Percentiles rank a stretch among this genome's conserved stretches.
phyloP scores from a whole-genome alignment of 257 asterid species.

The Ilex aquifolium region DNA sequence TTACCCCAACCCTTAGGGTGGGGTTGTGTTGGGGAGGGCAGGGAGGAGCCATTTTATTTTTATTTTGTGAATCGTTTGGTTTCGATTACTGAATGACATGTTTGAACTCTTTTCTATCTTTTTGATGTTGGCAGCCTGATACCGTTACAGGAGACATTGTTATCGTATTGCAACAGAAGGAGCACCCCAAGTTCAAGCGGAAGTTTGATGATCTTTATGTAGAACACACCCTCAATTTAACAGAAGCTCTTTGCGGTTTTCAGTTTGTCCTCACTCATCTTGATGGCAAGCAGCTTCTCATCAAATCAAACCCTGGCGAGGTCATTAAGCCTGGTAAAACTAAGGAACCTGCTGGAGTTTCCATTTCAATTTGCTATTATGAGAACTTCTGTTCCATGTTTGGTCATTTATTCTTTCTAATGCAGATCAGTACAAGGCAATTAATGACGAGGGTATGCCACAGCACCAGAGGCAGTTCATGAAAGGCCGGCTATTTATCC shows the following conservation, averaged over 20 bases:
- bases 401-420: neutral
- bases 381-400: neutral
- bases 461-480: constrained; percentile 25
- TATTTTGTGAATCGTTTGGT: too few relatives aligned
- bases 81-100: neutral
- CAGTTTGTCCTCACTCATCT: constrained; percentile 30
- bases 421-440: constrained; percentile 36
- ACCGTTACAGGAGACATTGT: constrained; percentile 23
- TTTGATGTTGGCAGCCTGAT: constrained; percentile 31
- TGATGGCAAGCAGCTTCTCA: constrained; percentile 29
- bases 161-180: constrained; percentile 26
- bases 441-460: constrained; percentile 39
- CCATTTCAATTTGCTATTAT: too few relatives aligned
- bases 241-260: constrained; percentile 33
- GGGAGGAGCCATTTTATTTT: too few relatives aligned
- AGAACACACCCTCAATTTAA: constrained; percentile 27
- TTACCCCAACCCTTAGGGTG: too few relatives aligned
- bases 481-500: constrained; percentile 31
- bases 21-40: too few relatives aligned
- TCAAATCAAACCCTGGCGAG: constrained; percentile 32
- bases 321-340: constrained; percentile 30
- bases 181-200: constrained; percentile 28
- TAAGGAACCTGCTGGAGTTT: too few relatives aligned
- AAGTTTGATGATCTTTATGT: constrained; percentile 24
- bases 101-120: neutral